phyloP scores from a whole-genome alignment of 768 basidiomycete species.

The Polyporus arcularius region DNA sequence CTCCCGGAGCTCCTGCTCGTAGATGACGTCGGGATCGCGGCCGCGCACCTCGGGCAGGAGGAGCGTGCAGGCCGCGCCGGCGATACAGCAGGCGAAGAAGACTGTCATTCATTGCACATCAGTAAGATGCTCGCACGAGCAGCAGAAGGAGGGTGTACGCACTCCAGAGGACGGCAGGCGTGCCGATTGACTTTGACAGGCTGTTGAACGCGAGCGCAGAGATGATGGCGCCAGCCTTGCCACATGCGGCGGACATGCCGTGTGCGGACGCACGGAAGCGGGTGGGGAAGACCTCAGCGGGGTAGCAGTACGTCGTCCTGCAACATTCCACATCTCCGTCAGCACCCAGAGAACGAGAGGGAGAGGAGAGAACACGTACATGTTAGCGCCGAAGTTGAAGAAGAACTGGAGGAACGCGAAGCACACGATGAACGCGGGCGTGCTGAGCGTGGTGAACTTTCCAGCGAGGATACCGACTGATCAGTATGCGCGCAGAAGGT shows the following conservation, averaged over 20 bases:
- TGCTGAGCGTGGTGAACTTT: slow-evolving; percentile 57
- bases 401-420: slow-evolving; percentile 79
- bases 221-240: slow-evolving; percentile 78
- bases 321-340: too few species aligned
- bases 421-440: slow-evolving; percentile 64
- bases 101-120: slow-evolving; percentile 41
- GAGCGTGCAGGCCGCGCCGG: slow-evolving; percentile 52
- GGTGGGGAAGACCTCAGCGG: slow-evolving; percentile 81
- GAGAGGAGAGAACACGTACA: slow-evolving; percentile 38
- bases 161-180: slow-evolving; percentile 73
- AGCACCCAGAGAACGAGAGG: not conserved
- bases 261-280: slow-evolving; percentile 73
- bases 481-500: too few species aligned
- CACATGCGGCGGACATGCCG: slow-evolving; percentile 71
- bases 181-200: slow-evolving; percentile 61
- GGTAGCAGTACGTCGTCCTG: slow-evolving; percentile 51
- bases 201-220: slow-evolving; percentile 73
- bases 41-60: slow-evolving; percentile 53
- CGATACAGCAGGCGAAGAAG: slow-evolving; percentile 65
- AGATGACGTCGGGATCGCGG: slow-evolving; percentile 51
- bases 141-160: slow-evolving; percentile 30
- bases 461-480: slow-evolving; percentile 70
- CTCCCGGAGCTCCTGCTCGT: slow-evolving; percentile 39
- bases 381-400: slow-evolving; percentile 82
- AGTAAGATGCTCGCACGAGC: not conserved